A percentile compares a stretch with the other conserved stretches of the same genome.
phyloP scores from a whole-genome alignment of 345 rosid genomes.

The Eucalyptus curtisii region DNA sequence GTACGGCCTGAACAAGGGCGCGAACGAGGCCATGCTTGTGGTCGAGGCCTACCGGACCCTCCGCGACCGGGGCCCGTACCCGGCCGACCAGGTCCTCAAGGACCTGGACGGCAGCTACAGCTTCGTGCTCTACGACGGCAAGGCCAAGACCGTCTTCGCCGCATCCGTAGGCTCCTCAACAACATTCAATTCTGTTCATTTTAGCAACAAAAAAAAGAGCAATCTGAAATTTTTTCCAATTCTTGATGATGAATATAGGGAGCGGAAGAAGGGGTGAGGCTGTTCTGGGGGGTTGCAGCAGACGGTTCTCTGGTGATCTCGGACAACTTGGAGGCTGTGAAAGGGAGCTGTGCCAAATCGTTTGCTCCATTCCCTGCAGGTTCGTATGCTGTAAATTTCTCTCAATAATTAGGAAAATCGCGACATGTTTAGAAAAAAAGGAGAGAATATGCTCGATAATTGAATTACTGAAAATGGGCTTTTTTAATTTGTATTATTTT shows the following conservation, averaged over 20 bases:
- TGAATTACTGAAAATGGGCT: background rate
- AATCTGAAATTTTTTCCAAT: background rate
- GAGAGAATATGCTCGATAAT: background rate
- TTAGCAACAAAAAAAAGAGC: background rate
- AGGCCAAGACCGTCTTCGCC: conserved; percentile 35
- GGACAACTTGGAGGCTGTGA: conserved; percentile 35
- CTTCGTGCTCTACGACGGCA: conserved; percentile 46
- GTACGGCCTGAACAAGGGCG: conserved; percentile 47
- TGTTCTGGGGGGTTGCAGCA: conserved; percentile 57
- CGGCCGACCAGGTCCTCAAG: conserved; percentile 57
- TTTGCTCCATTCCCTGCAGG: conserved; percentile 59
- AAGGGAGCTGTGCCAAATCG: conserved; percentile 58
- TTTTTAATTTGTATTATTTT: background rate
- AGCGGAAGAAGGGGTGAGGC: conserved; percentile 26
- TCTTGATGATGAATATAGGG: conserved; percentile 14
- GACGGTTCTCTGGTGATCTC: conserved; percentile 52
- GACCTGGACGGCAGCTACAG: conserved; percentile 59
- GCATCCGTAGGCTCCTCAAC: conserved; percentile 21
- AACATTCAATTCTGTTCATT: background rate
- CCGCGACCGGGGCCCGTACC: conserved; percentile 73
- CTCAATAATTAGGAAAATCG: background rate
- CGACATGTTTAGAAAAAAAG: background rate
- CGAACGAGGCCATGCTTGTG: conserved; percentile 53
- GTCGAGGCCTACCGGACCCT: conserved; percentile 62
- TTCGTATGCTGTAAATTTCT: background rate